These are phyloP conservation scores for Sporisorium scitamineum DNA, from an alignment of 1,284 basidiomycete species.

Conservation along the genomic window DNA sequence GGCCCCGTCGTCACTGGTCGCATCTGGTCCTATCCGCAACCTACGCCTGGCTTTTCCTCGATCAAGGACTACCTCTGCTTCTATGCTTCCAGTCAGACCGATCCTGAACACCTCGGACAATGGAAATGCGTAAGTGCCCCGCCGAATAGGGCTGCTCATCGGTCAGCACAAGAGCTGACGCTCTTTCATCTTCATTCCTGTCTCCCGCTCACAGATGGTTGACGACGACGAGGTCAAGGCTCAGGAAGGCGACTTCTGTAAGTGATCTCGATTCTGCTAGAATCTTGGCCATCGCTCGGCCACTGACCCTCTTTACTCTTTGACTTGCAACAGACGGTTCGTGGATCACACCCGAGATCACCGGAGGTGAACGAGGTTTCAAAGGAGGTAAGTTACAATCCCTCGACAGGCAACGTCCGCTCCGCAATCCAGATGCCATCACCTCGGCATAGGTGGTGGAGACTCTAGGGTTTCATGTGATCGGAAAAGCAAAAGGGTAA, in stretches of 20 bases:
- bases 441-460: not conserved
- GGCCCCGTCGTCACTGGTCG: constrained; percentile 45
- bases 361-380: constrained; percentile 63
- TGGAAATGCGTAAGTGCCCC: constrained; percentile 57
- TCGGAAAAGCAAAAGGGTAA: constrained; percentile 48
- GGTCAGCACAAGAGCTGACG: not conserved
- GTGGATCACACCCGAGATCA: constrained; percentile 67
- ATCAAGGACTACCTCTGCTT: constrained; percentile 67
- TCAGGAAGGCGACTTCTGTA: constrained; percentile 67
- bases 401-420: constrained; percentile 3
- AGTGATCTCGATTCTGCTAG: constrained; percentile 4
- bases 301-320: not conserved
- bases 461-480: not conserved
- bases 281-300: not conserved
- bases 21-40: constrained; percentile 65
- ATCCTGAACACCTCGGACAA: constrained; percentile 46
- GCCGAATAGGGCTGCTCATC: not conserved
- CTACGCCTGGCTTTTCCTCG: constrained; percentile 47
- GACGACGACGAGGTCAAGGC: constrained; percentile 61
- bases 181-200: too few relatives aligned
- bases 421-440: not conserved
- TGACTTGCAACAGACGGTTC: constrained; percentile 48
- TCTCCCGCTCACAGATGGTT: constrained; percentile 37
- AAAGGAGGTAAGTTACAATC: constrained; percentile 60
- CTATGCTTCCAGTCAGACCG: constrained; percentile 60